Percentiles rank a stretch among this genome's conserved stretches.
These are phyloP conservation scores for Exophiala spinifera DNA, from an alignment of 2,329 filamentous ascomycete genomes.

Conservation along the genomic window DNA sequence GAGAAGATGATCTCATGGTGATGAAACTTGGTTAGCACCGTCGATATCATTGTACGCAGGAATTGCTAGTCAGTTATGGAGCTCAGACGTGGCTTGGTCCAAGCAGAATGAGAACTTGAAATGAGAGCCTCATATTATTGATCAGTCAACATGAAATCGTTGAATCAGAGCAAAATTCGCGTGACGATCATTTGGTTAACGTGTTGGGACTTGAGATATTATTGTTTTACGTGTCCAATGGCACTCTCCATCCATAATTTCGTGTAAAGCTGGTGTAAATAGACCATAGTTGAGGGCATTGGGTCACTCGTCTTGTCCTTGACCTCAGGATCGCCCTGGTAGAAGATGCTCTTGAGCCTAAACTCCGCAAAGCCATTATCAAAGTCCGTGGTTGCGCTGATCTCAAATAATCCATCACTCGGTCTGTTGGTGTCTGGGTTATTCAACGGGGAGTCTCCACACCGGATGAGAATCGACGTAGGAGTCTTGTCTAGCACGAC, in stretches of 20 bases:
- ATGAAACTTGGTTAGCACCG: neutral
- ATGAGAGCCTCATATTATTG: neutral
- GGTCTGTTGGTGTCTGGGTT: slow-evolving; percentile 48
- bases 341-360: slow-evolving; percentile 64
- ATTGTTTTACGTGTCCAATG: slow-evolving; percentile 31
- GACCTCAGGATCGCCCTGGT: slow-evolving; percentile 46
- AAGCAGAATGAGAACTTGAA: neutral
- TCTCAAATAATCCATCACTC: slow-evolving; percentile 65
- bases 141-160: neutral
- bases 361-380: slow-evolving; percentile 61
- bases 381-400: slow-evolving; percentile 59
- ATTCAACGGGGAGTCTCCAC: slow-evolving; percentile 62
- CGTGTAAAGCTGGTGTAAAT: slow-evolving; percentile 55
- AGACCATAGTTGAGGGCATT: slow-evolving; percentile 30
- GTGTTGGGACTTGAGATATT: neutral
- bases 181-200: no score
- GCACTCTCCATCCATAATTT: slow-evolving; percentile 58
- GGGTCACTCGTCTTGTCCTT: slow-evolving; percentile 49
- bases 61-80: neutral
- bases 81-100: neutral
- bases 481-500: slow-evolving; percentile 65
- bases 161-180: no score
- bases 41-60: neutral
- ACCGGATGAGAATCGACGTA: slow-evolving; percentile 60
- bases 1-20: neutral